phyloP scores from a whole-genome alignment of 2,329 filamentous ascomycete species.

The Pestalotiopsis sp. region DNA sequence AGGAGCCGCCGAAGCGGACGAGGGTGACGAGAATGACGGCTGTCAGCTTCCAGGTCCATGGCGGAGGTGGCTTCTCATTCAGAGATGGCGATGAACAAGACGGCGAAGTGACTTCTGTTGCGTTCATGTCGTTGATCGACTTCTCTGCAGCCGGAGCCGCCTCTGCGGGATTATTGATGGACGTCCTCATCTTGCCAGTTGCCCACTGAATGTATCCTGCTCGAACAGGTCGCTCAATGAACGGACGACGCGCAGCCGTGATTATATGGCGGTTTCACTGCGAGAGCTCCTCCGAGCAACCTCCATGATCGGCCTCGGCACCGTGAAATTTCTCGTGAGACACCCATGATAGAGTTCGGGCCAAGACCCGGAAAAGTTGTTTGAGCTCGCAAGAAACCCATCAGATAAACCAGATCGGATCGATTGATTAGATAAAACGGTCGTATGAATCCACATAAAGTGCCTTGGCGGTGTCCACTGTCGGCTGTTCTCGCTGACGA shows the following conservation, averaged over 20 bases:
- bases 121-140: background rate
- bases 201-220: too few species aligned
- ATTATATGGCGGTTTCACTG: too few species aligned
- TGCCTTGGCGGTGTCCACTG: background rate
- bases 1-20: conserved; percentile 63
- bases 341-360: background rate
- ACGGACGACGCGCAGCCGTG: too few species aligned
- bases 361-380: background rate
- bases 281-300: too few species aligned
- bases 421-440: conserved; percentile 5
- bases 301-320: too few species aligned
- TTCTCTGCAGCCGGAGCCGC: background rate
- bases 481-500: background rate
- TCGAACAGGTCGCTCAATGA: too few species aligned
- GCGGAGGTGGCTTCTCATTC: conserved; percentile 12
- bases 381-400: background rate
- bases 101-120: background rate
- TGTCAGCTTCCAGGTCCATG: conserved; percentile 33
- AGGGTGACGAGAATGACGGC: conserved; percentile 53
- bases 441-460: background rate
- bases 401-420: background rate
- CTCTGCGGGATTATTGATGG: background rate
- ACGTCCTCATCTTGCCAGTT: background rate
- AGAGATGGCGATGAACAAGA: background rate
- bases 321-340: background rate